A percentile compares a stretch with the other conserved stretches of the same genome.
Evolutionary conservation across 768 basidiomycete genomes (phyloP).

Genomic region (Pleurotus giganteus): DNA sequence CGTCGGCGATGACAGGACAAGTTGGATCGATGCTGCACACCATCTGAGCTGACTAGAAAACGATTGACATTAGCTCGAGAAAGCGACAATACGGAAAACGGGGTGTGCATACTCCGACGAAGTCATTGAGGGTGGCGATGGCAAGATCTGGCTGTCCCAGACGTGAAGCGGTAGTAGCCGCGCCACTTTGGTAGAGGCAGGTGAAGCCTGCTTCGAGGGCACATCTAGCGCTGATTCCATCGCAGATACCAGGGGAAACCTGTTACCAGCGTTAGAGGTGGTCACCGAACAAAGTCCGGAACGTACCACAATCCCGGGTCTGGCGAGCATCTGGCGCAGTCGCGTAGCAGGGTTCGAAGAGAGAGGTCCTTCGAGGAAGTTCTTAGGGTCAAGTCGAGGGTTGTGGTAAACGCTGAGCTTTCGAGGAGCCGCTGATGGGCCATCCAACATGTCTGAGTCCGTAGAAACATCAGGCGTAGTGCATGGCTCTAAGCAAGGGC

Average conservation of each 20-base stretch:
- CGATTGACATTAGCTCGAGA: neutral
- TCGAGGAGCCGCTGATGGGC: neutral
- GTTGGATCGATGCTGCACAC: slow-evolving; percentile 64
- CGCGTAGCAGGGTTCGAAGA: slow-evolving; percentile 69
- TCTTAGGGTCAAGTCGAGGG: slow-evolving; percentile 64
- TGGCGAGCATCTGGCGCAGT: slow-evolving; percentile 64
- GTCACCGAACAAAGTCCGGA: neutral
- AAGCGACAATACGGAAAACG: neutral
- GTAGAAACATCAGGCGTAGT: neutral
- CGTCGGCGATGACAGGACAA: slow-evolving; percentile 77
- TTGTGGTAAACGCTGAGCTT: slow-evolving; percentile 50
- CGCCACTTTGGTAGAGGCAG: slow-evolving; percentile 75
- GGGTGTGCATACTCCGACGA: slow-evolving; percentile 48
- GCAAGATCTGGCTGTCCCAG: slow-evolving; percentile 78
- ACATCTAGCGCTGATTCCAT: slow-evolving; percentile 78
- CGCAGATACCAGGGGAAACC: slow-evolving; percentile 76
- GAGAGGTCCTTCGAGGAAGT: slow-evolving; percentile 66
- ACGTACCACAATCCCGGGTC: slow-evolving; percentile 75
- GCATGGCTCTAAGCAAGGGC: neutral
- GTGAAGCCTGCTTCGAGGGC: slow-evolving; percentile 78
- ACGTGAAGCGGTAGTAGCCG: slow-evolving; percentile 77
- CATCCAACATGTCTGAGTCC: neutral
- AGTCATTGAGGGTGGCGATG: slow-evolving; percentile 76
- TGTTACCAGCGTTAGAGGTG: slow-evolving; percentile 19
- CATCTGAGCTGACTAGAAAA: slow-evolving; percentile 58